Base-by-base conservation (phyloP, 1,284 basidiomycete genomes). In the Ceratobasidium sp. region DNA sequence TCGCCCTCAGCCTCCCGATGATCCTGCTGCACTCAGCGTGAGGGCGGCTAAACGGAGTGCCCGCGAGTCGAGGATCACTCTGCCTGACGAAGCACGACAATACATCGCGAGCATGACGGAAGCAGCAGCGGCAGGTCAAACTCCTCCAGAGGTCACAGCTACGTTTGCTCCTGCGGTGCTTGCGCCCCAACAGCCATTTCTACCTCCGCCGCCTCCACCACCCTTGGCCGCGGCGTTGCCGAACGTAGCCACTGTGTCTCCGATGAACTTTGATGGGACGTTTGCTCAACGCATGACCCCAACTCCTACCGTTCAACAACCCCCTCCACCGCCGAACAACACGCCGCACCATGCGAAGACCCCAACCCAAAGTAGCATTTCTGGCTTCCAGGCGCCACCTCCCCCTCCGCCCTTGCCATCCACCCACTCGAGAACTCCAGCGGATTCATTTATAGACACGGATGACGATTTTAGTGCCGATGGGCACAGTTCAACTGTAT, bases 61-160 rank as follows among this genome's bases (percentile, higher is more conserved):
- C 17, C 85, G 87, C 76, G 90, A 91, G 65, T 93, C 91, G 15
- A 87, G 88, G 42, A 88, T 91, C 67, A 89, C 90, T 45, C 85
- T 93, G 42, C 91, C 92, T 0, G 92, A 93, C 76, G 93, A 94
- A 82, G 90, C 91, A 20, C 89, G 86, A 78, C 88, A 87, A 58
- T 93, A 92, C 80, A 91, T 92, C 75, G 86, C 89, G 47, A 89
- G 87, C 78, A 90, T 92, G 87, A 83, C 83, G 31, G 91, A 92
- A 65, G 90, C 89, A n/a, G n/a, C n/a, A n/a, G n/a, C n/a, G 7
- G 90, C 91, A 6, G 80, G 85, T 5, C 61, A 45, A 7, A 64
- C 61, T 10, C 7, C 83, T 87, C n/a, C 91, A 3, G 64, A 60
- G 26, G n/a, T 15, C 39, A 37, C 39, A 47, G 58, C 35, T 10